Conservation (phyloP, 129 eudicot species). For the Pittosporum tobira region DNA sequence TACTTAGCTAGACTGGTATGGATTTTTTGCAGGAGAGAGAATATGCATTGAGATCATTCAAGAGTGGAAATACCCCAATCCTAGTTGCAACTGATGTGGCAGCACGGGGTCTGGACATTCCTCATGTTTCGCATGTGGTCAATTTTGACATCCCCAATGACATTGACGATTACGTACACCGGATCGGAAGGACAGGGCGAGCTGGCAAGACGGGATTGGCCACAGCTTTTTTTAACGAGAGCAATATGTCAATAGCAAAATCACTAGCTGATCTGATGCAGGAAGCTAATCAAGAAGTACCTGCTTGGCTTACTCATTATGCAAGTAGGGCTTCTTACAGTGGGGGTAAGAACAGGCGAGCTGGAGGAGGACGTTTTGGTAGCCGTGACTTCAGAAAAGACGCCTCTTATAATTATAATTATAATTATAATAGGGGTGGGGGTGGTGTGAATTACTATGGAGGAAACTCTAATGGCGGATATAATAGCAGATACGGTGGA, state of each 20-base stretch:
- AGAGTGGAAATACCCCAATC: constrained; percentile 64
- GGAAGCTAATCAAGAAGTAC: constrained; percentile 46
- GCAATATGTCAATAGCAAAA: constrained; percentile 36
- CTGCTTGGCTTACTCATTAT: constrained; percentile 35
- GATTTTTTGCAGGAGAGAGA: constrained; percentile 48
- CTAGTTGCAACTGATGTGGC: constrained; percentile 75
- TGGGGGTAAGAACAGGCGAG: constrained; percentile 27
- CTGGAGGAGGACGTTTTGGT: too few relatives aligned
- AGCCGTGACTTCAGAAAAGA: constrained; percentile 45
- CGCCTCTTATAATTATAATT: constrained; percentile 11
- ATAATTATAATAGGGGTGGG: constrained; percentile 24
- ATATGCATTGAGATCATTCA: constrained; percentile 58
- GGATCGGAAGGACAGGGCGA: constrained; percentile 75
- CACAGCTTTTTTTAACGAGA: constrained; percentile 51
- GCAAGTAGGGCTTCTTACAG: constrained; percentile 29
- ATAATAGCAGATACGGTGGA: constrained; percentile 10
- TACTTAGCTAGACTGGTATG: background rate
- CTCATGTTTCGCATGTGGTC: constrained; percentile 66
- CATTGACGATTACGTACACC: constrained; percentile 69
- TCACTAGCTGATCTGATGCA: constrained; percentile 48
- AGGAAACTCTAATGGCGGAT: constrained; percentile 8
- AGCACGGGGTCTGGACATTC: constrained; percentile 70
- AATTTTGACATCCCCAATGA: constrained; percentile 75
- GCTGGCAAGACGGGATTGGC: constrained; percentile 78
- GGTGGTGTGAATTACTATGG: constrained; percentile 22